Percentiles rank a stretch among this genome's conserved stretches.
phyloP scores from a whole-genome alignment of 2,329 filamentous ascomycete genomes.

The Pseudogymnoascus sp. region DNA sequence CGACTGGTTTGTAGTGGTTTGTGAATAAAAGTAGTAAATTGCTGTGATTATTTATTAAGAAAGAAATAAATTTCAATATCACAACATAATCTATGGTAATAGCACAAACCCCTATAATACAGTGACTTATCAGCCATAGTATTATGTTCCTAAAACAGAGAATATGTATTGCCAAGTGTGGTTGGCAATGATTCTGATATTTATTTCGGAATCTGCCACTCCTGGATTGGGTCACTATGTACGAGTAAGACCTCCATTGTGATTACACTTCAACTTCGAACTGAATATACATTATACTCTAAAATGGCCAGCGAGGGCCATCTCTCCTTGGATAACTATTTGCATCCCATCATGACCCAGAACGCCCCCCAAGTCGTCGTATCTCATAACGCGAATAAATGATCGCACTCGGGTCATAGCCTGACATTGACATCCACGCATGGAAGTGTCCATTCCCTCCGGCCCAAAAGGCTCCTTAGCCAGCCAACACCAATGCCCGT shows the following conservation, averaged over 20 bases:
- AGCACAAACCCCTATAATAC: neutral
- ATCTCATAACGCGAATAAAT: conserved; percentile 5
- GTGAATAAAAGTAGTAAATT: neutral
- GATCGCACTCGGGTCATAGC: conserved; percentile 39
- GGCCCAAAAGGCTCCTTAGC: conserved; percentile 73
- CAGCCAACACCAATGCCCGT: conserved; percentile 77
- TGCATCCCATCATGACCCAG: neutral
- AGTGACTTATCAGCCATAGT: neutral
- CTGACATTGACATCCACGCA: conserved; percentile 84
- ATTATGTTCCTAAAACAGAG: neutral
- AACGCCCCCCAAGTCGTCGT: conserved; percentile 3
- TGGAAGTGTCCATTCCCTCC: conserved; percentile 82
- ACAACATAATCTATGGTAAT: neutral
- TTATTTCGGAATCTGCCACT: neutral
- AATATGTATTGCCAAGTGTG: neutral
- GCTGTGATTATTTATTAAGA: neutral
- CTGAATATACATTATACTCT: conserved; percentile 3
- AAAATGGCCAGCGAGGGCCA: neutral
- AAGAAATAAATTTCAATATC: neutral
- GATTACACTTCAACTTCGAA: neutral
- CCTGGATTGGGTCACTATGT: neutral
- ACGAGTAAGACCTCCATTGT: neutral
- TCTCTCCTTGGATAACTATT: neutral
- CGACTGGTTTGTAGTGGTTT: neutral
- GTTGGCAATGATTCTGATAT: neutral